Evolutionary conservation across 2,329 filamentous ascomycete species (phyloP).

Genomic region (Cladosporium sp.): DNA sequence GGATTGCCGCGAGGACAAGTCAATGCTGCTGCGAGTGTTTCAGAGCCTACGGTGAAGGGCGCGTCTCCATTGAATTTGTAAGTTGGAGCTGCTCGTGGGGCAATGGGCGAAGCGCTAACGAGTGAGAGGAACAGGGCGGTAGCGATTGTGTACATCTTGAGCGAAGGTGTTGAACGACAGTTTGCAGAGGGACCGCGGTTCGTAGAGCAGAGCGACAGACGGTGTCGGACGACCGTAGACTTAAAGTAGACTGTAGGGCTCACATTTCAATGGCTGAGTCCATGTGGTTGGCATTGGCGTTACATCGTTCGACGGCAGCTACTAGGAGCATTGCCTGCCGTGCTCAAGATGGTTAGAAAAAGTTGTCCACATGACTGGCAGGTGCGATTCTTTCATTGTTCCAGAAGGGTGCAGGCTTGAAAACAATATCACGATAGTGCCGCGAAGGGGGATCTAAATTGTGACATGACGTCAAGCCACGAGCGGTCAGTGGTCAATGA

Average conservation of each 20-base stretch:
- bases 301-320: background rate
- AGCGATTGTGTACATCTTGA: conserved; percentile 13
- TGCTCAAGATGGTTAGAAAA: background rate
- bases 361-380: background rate
- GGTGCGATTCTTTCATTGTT: background rate
- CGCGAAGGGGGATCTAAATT: background rate
- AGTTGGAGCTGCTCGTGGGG: conserved; percentile 21
- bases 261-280: background rate
- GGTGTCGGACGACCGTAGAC: conserved; percentile 11
- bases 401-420: background rate
- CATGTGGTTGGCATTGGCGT: background rate
- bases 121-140: background rate
- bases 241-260: background rate
- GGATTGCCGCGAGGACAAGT: conserved; percentile 37
- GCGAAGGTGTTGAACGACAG: conserved; percentile 1
- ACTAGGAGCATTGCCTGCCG: background rate
- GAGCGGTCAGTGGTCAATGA: conserved; percentile 1
- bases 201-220: conserved; percentile 32
- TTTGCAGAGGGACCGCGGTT: conserved; percentile 18
- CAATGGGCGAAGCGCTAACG: conserved; percentile 2
- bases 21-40: conserved; percentile 31
- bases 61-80: conserved; percentile 35
- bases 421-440: background rate
- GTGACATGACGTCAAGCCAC: background rate
- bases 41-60: conserved; percentile 31